phyloP scores from a whole-genome alignment of 2,329 filamentous ascomycete genomes.

The Madurella fahalii region DNA sequence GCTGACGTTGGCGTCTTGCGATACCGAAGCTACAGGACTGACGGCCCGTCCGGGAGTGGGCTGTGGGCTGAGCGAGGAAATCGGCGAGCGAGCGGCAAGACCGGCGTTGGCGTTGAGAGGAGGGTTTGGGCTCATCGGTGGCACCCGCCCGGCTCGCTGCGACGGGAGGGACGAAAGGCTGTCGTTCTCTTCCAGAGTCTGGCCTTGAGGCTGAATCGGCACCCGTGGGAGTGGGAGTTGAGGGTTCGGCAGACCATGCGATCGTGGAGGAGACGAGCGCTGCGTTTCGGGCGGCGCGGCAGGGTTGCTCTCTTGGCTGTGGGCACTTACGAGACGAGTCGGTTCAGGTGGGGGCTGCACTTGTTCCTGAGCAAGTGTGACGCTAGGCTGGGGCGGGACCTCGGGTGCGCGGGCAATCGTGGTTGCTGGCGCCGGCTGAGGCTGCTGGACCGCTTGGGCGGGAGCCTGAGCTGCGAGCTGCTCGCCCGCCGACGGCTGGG shows the following conservation, averaged over 20 bases:
- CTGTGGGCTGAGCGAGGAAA: conserved; percentile 17
- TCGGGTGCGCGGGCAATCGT: background rate
- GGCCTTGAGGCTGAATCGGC: conserved; percentile 1
- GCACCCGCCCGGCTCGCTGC: conserved; percentile 14
- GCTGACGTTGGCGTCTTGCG: background rate
- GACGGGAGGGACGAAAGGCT: conserved; percentile 20
- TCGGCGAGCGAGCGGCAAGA: conserved; percentile 4
- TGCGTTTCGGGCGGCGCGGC: conserved; percentile 2
- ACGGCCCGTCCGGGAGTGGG: conserved; percentile 17
- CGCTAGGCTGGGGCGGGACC: conserved; percentile 3
- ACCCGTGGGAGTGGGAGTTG: conserved; percentile 9
- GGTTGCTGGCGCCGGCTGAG: background rate
- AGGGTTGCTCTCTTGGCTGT: background rate
- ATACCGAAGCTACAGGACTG: conserved; percentile 13
- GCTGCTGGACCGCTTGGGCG: background rate
- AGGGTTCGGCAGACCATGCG: conserved; percentile 14
- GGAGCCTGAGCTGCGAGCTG: background rate
- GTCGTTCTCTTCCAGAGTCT: conserved; percentile 12
- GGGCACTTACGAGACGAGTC: background rate
- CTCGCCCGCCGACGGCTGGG: background rate
- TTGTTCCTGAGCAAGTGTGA: conserved; percentile 11
- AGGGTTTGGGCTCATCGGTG: conserved; percentile 2
- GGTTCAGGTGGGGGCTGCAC: conserved; percentile 14
- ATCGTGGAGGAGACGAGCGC: conserved; percentile 20
- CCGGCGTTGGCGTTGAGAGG: conserved; percentile 5